phyloP scores from a whole-genome alignment of 2,329 filamentous ascomycete species.

The Exophiala alcalophila region DNA sequence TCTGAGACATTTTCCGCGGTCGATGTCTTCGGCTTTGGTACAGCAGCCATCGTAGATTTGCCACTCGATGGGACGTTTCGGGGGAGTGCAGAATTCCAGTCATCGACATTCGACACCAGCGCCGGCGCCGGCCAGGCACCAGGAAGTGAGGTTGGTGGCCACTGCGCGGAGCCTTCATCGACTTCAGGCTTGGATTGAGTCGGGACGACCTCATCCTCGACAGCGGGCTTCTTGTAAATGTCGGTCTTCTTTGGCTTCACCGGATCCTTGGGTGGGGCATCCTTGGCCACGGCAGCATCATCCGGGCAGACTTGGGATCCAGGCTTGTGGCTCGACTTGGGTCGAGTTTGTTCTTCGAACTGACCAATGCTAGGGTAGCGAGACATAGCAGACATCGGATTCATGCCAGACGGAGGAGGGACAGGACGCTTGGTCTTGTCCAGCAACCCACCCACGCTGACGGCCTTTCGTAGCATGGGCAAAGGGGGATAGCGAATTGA shows the following conservation, averaged over 20 bases:
- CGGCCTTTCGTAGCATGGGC: slow-evolving; percentile 28
- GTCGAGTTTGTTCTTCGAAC: slow-evolving; percentile 18
- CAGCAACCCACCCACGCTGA: slow-evolving; percentile 20
- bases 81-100: slow-evolving; percentile 2
- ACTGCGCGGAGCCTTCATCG: slow-evolving; percentile 9
- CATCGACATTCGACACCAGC: no score
- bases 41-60: neutral
- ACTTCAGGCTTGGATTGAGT: slow-evolving; percentile 22
- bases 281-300: neutral
- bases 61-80: neutral
- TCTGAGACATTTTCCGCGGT: neutral
- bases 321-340: neutral
- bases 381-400: slow-evolving; percentile 15
- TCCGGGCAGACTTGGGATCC: slow-evolving; percentile 2
- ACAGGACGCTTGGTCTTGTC: neutral
- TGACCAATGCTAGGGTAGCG: slow-evolving; percentile 26
- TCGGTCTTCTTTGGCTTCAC: slow-evolving; percentile 5
- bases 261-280: neutral
- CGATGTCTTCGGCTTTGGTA: neutral
- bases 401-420: neutral
- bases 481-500: slow-evolving; percentile 38
- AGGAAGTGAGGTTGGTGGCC: slow-evolving; percentile 28
- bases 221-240: slow-evolving; percentile 16
- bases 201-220: slow-evolving; percentile 12
- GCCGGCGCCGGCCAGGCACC: slow-evolving; percentile 20